Conservation (phyloP, 345 rosid species). For the Salix koriyanagi region DNA sequence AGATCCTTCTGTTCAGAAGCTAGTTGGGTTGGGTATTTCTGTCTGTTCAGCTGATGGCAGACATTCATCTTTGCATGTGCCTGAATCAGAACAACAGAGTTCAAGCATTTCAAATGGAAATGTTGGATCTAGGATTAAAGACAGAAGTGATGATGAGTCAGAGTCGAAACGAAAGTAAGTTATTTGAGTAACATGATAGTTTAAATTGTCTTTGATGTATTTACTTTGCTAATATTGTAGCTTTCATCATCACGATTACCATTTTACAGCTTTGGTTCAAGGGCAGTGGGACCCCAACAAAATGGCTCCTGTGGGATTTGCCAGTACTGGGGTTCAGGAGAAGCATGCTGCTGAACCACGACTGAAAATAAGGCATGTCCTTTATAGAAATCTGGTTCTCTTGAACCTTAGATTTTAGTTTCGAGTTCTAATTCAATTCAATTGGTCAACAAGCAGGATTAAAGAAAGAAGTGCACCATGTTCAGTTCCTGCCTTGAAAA, state of each 20-base stretch:
- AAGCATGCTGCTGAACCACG: conserved; percentile 4
- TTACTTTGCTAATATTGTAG: background rate
- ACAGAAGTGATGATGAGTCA: background rate
- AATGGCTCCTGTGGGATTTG: background rate
- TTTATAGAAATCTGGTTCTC: background rate
- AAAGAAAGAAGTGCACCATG: background rate
- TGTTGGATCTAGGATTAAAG: conserved; percentile 2
- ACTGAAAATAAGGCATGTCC: conserved; percentile 7
- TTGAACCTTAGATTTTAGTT: background rate
- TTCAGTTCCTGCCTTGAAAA: background rate
- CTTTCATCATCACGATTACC: background rate
- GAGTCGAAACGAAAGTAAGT: conserved; percentile 12
- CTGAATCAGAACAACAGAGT: conserved; percentile 20
- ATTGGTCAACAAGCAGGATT: conserved; percentile 1
- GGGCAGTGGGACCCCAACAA: background rate
- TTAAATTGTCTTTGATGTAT: background rate
- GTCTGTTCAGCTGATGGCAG: background rate
- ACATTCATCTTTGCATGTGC: background rate
- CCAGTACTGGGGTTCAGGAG: conserved; percentile 8
- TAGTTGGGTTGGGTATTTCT: background rate
- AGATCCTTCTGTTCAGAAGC: conserved; percentile 1
- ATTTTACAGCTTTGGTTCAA: conserved; percentile 2
- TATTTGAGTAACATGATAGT: background rate
- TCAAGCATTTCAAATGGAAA: conserved; percentile 14
- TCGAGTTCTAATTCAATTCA: background rate